Conservation (phyloP, 371 early-diverging fungal species). For the Saksenaea oblongispora region DNA sequence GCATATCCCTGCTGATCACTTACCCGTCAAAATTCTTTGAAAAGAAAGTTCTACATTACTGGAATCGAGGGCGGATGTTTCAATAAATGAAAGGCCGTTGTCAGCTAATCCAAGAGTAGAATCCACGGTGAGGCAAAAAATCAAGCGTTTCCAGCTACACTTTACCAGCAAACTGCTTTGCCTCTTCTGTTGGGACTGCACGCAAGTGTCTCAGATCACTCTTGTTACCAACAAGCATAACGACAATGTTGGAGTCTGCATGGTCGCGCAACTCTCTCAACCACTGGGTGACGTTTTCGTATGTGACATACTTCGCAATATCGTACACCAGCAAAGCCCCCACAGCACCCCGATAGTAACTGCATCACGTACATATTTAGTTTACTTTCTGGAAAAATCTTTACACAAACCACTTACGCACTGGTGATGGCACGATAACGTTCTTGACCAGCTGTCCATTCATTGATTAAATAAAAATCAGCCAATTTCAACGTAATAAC, state of each 20-base stretch:
- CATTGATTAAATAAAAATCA: neutral
- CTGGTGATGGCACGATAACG: slow-evolving; percentile 89
- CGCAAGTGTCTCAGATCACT: slow-evolving; percentile 96
- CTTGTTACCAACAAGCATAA: slow-evolving; percentile 99
- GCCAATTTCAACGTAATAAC: neutral
- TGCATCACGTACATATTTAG: slow-evolving; percentile 21
- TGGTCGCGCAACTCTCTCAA: slow-evolving; percentile 98
- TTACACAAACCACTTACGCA: slow-evolving; percentile 65
- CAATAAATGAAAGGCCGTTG: slow-evolving; percentile 90
- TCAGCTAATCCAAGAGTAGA: slow-evolving; percentile 57
- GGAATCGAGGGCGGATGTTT: slow-evolving; percentile 93
- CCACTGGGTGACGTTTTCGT: slow-evolving; percentile 97
- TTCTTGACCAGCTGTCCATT: slow-evolving; percentile 79
- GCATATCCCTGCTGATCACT: slow-evolving; percentile 6
- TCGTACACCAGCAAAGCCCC: slow-evolving; percentile 99
- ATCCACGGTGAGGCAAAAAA: neutral
- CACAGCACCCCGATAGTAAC: slow-evolving; percentile 99
- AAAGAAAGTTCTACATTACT: slow-evolving; percentile 94
- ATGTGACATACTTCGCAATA: slow-evolving; percentile 94
- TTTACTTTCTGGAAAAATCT: neutral
- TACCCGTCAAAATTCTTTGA: slow-evolving; percentile 91
- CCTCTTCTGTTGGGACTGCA: slow-evolving; percentile 96
- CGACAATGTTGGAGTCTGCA: slow-evolving; percentile 96
- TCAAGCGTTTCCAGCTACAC: slow-evolving; percentile 6
- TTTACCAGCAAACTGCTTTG: slow-evolving; percentile 91